phyloP scores from a whole-genome alignment of 2,329 filamentous ascomycete species.

The Colletotrichum camelliae region DNA sequence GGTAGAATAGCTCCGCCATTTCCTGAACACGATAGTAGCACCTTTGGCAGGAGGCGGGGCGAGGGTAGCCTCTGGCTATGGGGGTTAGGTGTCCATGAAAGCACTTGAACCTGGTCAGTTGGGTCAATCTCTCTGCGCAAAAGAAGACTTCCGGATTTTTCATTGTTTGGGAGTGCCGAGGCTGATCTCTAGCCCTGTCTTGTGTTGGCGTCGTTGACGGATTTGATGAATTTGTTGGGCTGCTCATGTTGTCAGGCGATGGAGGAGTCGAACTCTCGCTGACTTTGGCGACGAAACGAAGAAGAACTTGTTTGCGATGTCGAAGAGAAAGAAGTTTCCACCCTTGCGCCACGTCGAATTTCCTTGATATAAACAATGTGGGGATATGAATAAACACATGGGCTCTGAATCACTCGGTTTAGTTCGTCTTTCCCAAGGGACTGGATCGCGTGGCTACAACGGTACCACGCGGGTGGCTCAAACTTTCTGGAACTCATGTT shows the following conservation, averaged over 20 bases:
- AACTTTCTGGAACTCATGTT: neutral
- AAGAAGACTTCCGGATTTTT: neutral
- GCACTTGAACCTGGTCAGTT: neutral
- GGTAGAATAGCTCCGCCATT: neutral
- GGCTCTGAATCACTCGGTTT: neutral
- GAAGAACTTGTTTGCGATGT: neutral
- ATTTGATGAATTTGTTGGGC: neutral
- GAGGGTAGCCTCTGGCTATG: neutral
- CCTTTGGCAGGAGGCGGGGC: neutral
- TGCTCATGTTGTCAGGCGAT: neutral
- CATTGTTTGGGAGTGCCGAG: neutral
- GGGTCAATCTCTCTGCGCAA: neutral
- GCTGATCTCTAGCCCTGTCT: neutral
- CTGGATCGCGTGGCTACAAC: neutral
- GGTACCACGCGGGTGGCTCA: neutral
- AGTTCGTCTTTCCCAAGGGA: neutral
- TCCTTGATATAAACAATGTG: neutral
- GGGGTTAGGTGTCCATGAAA: neutral
- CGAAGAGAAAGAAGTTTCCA: neutral
- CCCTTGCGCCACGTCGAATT: neutral
- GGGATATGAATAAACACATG: neutral
- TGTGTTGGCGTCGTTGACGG: neutral
- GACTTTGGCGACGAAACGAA: neutral
- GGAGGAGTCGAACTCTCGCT: neutral
- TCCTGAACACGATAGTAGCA: neutral